Percentiles rank a stretch among this genome's conserved stretches.
phyloP scores from a whole-genome alignment of 1,284 basidiomycete species.

The Ceratobasidium sp. region DNA sequence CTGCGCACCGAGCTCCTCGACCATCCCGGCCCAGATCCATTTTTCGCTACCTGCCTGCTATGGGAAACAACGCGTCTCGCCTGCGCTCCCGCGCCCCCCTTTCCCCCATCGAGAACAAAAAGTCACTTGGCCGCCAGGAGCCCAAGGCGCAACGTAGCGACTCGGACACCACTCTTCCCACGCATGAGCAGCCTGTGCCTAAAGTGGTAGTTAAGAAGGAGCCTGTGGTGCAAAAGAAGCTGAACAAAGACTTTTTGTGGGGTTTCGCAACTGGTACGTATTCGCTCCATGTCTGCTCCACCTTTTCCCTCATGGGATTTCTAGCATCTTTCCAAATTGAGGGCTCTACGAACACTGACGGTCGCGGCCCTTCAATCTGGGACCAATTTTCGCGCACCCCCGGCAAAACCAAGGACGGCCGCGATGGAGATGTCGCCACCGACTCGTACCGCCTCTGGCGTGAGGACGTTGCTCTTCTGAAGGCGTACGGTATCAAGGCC shows the following conservation, averaged over 20 bases:
- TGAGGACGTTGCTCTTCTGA: conserved; percentile 76
- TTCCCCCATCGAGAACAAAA: conserved; percentile 36
- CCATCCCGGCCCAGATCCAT: conserved; percentile 2
- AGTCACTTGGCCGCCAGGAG: conserved; percentile 21
- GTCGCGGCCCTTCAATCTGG: conserved; percentile 78
- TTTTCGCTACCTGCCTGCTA: conserved; percentile 9
- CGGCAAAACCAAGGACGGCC: conserved; percentile 75
- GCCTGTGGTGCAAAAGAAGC: conserved; percentile 47
- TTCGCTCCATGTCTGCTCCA: not conserved
- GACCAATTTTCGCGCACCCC: conserved; percentile 77
- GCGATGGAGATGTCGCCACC: conserved; percentile 76
- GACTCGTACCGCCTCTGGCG: conserved; percentile 78
- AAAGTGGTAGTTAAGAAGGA: conserved; percentile 12
- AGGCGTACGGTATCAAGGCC: conserved; percentile 69
- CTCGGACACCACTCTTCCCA: conserved; percentile 36
- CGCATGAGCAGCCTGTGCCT: not conserved
- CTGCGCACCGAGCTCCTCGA: conserved; percentile 21
- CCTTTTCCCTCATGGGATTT: conserved; percentile 25
- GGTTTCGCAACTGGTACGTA: conserved; percentile 76
- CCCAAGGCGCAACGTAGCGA: conserved; percentile 9
- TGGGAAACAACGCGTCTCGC: conserved; percentile 44
- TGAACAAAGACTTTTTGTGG: conserved; percentile 74
- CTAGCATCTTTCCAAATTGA: conserved; percentile 75
- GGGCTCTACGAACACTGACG: conserved; percentile 69
- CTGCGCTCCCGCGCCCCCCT: conserved; percentile 35